Conservation (phyloP, 140 eudicot species). For the Senecio squalidus region DNA sequence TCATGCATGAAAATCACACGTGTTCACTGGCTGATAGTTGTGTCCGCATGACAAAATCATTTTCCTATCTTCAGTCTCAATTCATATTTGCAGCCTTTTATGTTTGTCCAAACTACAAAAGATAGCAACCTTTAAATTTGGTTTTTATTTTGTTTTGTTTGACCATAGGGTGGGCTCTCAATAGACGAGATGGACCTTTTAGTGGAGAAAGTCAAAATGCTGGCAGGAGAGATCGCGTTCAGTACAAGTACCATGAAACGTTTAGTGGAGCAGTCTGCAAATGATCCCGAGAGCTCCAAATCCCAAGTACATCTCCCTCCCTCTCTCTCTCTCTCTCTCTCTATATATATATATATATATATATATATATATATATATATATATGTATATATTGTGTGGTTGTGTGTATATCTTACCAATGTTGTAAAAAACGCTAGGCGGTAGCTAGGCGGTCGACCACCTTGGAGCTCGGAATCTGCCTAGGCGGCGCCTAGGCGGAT, state of each 20-base stretch:
- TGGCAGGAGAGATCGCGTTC: conserved; percentile 85
- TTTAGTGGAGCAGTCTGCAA: conserved; percentile 66
- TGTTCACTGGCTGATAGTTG: conserved; percentile 5
- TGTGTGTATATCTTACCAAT: too few relatives aligned
- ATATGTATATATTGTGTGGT: not conserved
- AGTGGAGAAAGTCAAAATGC: conserved; percentile 85
- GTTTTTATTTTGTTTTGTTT: conserved; percentile 10
- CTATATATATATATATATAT: not conserved
- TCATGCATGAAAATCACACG: not conserved
- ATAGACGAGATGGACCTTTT: conserved; percentile 83
- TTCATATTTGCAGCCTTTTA: not conserved
- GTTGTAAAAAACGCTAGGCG: too few relatives aligned
- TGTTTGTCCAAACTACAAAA: not conserved
- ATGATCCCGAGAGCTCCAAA: conserved; percentile 80
- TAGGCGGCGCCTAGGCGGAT: too few relatives aligned
- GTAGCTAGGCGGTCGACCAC: too few relatives aligned
- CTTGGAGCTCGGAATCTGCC: too few relatives aligned
- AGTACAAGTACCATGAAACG: conserved; percentile 79
- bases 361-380: too few relatives aligned
- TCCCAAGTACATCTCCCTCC: conserved; percentile 45
- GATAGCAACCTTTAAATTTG: not conserved
- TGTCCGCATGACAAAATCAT: not conserved
- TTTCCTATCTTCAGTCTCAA: not conserved
- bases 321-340: not conserved
- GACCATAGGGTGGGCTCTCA: conserved; percentile 49